phyloP scores from a whole-genome alignment of 2,329 filamentous ascomycete genomes.

The Gaeumannomyces sp. region DNA sequence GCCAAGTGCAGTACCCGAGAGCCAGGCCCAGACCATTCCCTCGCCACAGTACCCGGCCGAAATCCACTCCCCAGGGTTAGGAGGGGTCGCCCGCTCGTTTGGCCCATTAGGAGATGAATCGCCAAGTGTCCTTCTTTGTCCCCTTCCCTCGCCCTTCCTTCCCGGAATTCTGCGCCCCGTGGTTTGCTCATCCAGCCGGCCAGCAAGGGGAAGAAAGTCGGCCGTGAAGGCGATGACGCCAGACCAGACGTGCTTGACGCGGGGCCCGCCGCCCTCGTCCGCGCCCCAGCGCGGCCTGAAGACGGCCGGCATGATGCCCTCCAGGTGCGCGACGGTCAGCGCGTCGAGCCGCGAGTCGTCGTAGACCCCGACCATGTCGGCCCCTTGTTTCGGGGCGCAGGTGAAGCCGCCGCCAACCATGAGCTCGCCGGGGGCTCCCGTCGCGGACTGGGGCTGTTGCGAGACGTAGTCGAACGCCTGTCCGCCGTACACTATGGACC shows the following conservation, averaged over 20 bases:
- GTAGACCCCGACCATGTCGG: constrained; percentile 39
- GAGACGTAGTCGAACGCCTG: no score
- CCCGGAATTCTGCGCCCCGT: constrained; percentile 19
- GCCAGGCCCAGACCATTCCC: constrained; percentile 49
- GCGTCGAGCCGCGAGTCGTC: constrained; percentile 38
- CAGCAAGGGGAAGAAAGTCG: constrained; percentile 43
- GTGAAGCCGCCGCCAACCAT: constrained; percentile 50
- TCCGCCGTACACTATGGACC: no score
- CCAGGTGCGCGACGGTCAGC: constrained; percentile 31
- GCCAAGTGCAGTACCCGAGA: constrained; percentile 40
- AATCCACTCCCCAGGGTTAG: constrained; percentile 40
- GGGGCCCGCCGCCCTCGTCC: constrained; percentile 9
- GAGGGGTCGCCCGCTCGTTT: no score
- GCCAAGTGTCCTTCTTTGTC: no score
- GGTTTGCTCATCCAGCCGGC: constrained; percentile 29
- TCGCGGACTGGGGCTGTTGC: no score
- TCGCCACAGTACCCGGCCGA: constrained; percentile 44
- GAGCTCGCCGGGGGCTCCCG: constrained; percentile 32
- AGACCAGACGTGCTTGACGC: constrained; percentile 39
- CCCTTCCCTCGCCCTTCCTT: neutral
- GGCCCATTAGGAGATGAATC: no score
- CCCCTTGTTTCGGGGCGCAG: constrained; percentile 33
- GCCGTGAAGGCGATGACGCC: constrained; percentile 42
- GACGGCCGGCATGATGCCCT: constrained; percentile 35
- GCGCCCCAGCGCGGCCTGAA: constrained; percentile 34